Percentiles rank a stretch among this genome's conserved stretches.
Conservation (phyloP, 345 rosid species). For the Salix caprea region DNA sequence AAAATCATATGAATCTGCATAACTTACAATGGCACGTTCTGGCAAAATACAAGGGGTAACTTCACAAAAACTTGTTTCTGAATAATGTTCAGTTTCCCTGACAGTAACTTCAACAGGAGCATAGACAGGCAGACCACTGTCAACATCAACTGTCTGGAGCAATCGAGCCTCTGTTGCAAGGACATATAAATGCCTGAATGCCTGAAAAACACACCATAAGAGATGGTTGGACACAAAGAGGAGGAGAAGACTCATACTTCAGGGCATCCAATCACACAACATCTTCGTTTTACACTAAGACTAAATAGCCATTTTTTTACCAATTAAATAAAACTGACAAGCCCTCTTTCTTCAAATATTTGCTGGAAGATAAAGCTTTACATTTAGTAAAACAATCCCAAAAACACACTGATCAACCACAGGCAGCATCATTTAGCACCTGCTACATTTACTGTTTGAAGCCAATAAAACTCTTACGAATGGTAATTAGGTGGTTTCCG, state of each 20-base stretch:
- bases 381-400: neutral
- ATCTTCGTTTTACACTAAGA: neutral
- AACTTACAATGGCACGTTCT: conserved; percentile 88
- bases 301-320: neutral
- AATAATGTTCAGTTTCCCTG: conserved; percentile 73
- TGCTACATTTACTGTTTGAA: neutral
- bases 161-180: conserved; percentile 96
- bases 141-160: conserved; percentile 96
- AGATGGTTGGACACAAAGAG: neutral
- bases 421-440: neutral
- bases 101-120: conserved; percentile 84
- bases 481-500: neutral
- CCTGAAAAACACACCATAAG: conserved; percentile 44
- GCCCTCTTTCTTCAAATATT: neutral
- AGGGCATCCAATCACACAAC: neutral
- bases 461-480: neutral
- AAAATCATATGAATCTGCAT: neutral
- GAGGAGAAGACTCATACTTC: neutral
- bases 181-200: conserved; percentile 93
- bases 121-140: conserved; percentile 88
- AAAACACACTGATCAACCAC: neutral
- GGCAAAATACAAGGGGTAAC: conserved; percentile 94
- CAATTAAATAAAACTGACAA: neutral
- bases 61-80: conserved; percentile 84
- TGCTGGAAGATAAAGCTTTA: neutral